Conservation (phyloP, 257 asterid genomes). For the Jacaranda copaia region DNA sequence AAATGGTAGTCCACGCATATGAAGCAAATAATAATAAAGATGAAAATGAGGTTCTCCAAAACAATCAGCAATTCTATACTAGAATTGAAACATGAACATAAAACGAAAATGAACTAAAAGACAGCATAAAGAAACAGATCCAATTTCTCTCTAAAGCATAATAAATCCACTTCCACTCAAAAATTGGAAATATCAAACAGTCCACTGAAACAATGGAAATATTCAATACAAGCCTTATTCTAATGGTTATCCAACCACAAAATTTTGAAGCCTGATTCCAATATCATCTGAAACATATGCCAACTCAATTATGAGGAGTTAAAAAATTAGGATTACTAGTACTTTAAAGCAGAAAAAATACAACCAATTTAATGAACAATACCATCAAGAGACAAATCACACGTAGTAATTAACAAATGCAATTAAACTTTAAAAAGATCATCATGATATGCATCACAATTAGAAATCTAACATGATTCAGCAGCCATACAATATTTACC, state of each 20-base stretch:
- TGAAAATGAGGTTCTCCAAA: background rate
- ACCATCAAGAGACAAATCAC: background rate
- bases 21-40: background rate
- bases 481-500: conserved; percentile 13
- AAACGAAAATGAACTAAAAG: background rate
- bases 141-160: background rate
- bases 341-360: background rate
- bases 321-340: background rate
- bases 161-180: background rate
- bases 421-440: background rate
- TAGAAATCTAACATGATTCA: background rate
- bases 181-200: background rate
- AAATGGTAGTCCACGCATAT: background rate
- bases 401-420: background rate
- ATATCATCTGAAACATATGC: conserved; percentile 2
- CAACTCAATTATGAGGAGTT: background rate
- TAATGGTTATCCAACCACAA: background rate
- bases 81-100: background rate
- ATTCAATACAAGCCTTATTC: background rate
- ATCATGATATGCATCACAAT: background rate
- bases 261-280: background rate
- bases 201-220: conserved; percentile 1
- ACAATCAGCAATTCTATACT: background rate
- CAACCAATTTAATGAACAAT: background rate
- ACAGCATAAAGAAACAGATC: background rate